phyloP scores from a whole-genome alignment of 1,284 basidiomycete genomes.

The Ceratobasidium sp. region DNA sequence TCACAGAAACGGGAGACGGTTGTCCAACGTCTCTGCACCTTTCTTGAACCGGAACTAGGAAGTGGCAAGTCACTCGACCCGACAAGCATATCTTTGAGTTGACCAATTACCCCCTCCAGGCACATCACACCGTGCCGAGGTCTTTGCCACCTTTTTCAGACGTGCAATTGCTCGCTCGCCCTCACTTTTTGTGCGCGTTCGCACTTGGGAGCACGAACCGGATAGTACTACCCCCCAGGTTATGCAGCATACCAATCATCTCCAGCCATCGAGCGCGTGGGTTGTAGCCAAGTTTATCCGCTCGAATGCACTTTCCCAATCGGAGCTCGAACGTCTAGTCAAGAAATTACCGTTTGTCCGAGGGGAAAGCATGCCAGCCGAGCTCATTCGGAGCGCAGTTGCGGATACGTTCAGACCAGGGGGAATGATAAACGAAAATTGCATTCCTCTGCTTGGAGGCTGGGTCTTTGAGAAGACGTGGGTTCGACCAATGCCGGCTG shows the following conservation, averaged over 20 bases:
- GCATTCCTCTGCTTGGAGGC: constrained; percentile 26
- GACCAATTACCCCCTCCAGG: not conserved
- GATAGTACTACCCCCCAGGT: not conserved
- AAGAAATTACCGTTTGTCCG: constrained; percentile 33
- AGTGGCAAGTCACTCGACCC: not conserved
- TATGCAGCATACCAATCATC: not conserved
- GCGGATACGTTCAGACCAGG: constrained; percentile 19
- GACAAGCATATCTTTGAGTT: not conserved
- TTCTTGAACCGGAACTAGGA: constrained; percentile 19
- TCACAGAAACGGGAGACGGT: constrained; percentile 19
- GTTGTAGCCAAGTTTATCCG: constrained; percentile 5
- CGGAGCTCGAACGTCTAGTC: constrained; percentile 11
- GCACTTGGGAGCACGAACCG: constrained; percentile 22
- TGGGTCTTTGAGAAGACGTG: constrained; percentile 25
- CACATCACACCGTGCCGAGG: constrained; percentile 13
- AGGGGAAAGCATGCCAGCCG: constrained; percentile 23
- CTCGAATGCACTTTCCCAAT: constrained; percentile 11
- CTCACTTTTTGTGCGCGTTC: constrained; percentile 28
- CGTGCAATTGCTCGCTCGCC: constrained; percentile 31
- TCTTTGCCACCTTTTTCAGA: constrained; percentile 33
- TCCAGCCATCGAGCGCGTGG: not conserved
- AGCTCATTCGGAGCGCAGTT: constrained; percentile 32
- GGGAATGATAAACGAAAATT: not conserved
- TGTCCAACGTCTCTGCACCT: constrained; percentile 16
- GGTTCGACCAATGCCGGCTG: constrained; percentile 1